A percentile compares a stretch with the other conserved stretches of the same genome.
Conservation (phyloP, 768 basidiomycete species). For the Tephrocybe sp. region DNA sequence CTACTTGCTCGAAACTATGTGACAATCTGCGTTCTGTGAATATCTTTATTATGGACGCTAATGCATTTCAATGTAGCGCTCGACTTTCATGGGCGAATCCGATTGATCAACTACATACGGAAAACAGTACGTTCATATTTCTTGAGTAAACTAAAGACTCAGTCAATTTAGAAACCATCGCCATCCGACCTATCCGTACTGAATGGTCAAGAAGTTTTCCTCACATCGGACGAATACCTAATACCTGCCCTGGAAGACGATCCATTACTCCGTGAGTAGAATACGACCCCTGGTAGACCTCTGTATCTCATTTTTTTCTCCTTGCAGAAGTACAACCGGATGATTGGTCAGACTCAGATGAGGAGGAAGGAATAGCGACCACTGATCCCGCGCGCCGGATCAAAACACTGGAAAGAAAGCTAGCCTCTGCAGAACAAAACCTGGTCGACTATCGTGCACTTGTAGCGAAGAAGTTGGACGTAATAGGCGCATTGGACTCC, state of each 20-base stretch:
- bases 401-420: conserved; percentile 55
- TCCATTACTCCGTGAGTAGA: conserved; percentile 76
- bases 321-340: conserved; percentile 67
- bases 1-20: conserved; percentile 53
- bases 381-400: conserved; percentile 45
- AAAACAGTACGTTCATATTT: conserved; percentile 48
- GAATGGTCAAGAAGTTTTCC: conserved; percentile 58
- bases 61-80: conserved; percentile 43
- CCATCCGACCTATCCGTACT: conserved; percentile 43
- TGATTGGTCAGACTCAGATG: conserved; percentile 79
- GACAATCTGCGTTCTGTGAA: conserved; percentile 21
- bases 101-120: conserved; percentile 85
- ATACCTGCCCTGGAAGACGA: conserved; percentile 83
- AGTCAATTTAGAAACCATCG: conserved; percentile 46
- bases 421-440: conserved; percentile 57
- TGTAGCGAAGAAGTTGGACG: conserved; percentile 51
- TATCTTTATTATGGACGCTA: background rate
- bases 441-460: conserved; percentile 60
- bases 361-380: conserved; percentile 39
- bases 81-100: conserved; percentile 76
- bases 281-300: background rate
- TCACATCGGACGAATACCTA: conserved; percentile 76
- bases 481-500: conserved; percentile 41
- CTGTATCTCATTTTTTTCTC: conserved; percentile 6
- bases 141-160: conserved; percentile 4